Evolutionary conservation across 768 basidiomycete genomes (phyloP), one percentile per base, ranked within the genome.

Genomic region (Nevesoporus exiguus): DNA sequence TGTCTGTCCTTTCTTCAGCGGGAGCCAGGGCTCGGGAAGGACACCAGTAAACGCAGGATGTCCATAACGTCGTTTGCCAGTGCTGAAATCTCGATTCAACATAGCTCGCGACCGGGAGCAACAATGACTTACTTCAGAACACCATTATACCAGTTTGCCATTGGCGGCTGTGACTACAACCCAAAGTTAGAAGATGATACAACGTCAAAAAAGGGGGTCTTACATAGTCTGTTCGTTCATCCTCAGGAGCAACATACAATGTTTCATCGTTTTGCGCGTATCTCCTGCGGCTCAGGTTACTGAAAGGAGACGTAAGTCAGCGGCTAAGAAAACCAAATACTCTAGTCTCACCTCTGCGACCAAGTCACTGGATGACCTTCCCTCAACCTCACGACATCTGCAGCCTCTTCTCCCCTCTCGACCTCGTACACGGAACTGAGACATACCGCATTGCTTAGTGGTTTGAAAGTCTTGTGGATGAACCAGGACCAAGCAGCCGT

Each of bases 231-330:
- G 93, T 95, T 31, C 89, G 77, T 61, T 90, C 89, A 66, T 96
- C 94, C 62, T 95, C 93, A 0, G 94, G 94, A 6, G 95, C 96
- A 49, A 97, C 91, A 64, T 98, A 98, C 29, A 98, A 69, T 2
- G 90, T 93, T 59, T 97, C 95, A 59, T 97, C 95, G 62, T 94
- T 93, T 65, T 91, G 85, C 3, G 90, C 92, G 66, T 98, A 98
- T 60, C 95, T 77, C 54, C 90, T 77, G 47, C 90, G 81, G 62
- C 85, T 96, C 51, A 98, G 69, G 62, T 94, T 88, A 58, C 93
- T 91, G 51, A 27, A 42, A 47, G n/a, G 47, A 51, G 54, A 21
- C 22, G 51, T 49, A 4, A 49, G 5, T 34, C 39, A 42, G 17
- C 7, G 40, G 9, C 7, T 25, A 15, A 33, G 8, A 52, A 43